Evolutionary conservation across 139 green algal species (phyloP).

Genomic region (Chlorella ohadii): DNA sequence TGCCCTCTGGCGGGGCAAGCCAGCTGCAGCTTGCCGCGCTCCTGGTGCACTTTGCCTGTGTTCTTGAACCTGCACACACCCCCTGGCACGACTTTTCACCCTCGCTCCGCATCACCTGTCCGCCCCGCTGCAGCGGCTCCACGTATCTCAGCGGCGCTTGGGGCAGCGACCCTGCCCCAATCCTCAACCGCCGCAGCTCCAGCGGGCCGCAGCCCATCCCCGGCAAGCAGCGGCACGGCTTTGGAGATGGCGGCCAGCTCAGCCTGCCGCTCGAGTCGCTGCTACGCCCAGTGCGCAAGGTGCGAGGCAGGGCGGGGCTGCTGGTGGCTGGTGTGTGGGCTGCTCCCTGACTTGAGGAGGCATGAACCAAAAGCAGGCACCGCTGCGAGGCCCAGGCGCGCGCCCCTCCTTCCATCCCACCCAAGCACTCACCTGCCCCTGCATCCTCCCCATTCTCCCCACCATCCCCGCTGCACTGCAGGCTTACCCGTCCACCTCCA

Average conservation of each 20-base stretch:
- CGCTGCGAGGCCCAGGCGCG: too few species aligned
- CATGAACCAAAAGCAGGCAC: too few species aligned
- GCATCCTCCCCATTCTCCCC: too few species aligned
- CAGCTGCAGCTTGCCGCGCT: too few species aligned
- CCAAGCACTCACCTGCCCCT: neutral
- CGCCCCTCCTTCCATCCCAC: neutral
- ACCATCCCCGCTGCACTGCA: neutral
- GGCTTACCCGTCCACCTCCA: slow-evolving; percentile 24
- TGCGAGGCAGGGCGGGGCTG: too few species aligned
- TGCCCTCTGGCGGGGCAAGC: too few species aligned
- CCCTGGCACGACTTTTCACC: neutral
- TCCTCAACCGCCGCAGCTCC: neutral
- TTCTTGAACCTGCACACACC: too few species aligned
- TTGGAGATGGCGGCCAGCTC: neutral
- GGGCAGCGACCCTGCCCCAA: neutral
- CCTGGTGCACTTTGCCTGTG: too few species aligned
- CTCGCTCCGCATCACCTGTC: neutral
- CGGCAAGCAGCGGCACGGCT: neutral
- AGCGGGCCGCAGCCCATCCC: slow-evolving; percentile 26
- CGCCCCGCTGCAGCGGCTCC: neutral
- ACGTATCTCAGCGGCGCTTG: neutral
- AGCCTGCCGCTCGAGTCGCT: slow-evolving; percentile 8
- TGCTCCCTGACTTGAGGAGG: too few species aligned
- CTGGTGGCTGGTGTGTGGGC: too few species aligned
- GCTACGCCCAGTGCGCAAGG: slow-evolving; percentile 31